phyloP scores from a whole-genome alignment of 148 eudicot genomes.

The Linanthus parryae region DNA sequence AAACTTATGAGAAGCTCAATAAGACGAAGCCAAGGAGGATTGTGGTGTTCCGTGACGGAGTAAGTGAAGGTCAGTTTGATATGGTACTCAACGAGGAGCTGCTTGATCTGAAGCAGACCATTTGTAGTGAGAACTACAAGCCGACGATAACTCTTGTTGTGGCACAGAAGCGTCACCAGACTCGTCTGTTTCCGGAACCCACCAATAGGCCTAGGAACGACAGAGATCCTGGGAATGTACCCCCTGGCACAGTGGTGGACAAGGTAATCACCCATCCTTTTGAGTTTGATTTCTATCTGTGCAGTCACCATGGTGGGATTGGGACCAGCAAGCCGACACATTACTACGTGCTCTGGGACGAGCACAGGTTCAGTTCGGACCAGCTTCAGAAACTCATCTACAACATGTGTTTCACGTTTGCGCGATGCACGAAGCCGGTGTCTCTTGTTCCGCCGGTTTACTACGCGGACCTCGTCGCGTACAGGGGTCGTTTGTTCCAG shows the following conservation, averaged over 20 bases:
- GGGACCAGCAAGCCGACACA: constrained; percentile 58
- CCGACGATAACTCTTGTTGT: constrained; percentile 40
- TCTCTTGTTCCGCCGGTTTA: constrained; percentile 51
- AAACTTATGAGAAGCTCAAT: constrained; percentile 25
- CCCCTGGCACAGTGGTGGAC: constrained; percentile 53
- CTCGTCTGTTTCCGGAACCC: constrained; percentile 34
- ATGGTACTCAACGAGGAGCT: constrained; percentile 47
- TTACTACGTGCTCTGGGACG: constrained; percentile 40
- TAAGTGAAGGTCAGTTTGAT: constrained; percentile 46
- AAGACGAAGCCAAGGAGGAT: constrained; percentile 31
- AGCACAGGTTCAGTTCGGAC: constrained; percentile 34
- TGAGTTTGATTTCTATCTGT: constrained; percentile 43
- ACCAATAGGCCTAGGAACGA: constrained; percentile 16
- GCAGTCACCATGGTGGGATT: constrained; percentile 40
- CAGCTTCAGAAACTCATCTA: constrained; percentile 39
- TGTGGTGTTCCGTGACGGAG: constrained; percentile 49
- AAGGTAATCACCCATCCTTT: constrained; percentile 32
- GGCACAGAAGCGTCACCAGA: constrained; percentile 48
- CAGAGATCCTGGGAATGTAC: constrained; percentile 25
- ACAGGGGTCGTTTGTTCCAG: constrained; percentile 43
- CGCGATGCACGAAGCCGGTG: constrained; percentile 45
- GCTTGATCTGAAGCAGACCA: constrained; percentile 22
- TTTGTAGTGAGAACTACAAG: constrained; percentile 17
- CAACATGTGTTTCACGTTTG: constrained; percentile 44
- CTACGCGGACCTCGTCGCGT: constrained; percentile 53